Conservation (phyloP, 1,284 basidiomycete genomes). For the Cutaneotrichosporon spelunceum region DNA sequence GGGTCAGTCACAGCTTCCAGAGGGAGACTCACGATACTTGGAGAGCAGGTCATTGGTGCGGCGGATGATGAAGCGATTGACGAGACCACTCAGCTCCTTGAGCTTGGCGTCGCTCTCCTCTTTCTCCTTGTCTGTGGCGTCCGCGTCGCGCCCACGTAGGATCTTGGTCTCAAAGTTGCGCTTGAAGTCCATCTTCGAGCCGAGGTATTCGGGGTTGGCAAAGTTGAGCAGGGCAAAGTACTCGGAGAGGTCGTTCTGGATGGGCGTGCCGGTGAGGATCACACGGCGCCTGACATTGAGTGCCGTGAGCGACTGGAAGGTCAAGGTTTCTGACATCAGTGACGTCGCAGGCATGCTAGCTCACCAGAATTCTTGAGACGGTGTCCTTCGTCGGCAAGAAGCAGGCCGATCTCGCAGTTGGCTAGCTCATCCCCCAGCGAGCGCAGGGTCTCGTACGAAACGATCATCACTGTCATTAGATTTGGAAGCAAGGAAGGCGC, state of each 20-base stretch:
- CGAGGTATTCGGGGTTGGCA: slow-evolving; percentile 93
- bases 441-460: slow-evolving; percentile 96
- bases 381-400: slow-evolving; percentile 97
- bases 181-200: slow-evolving; percentile 85
- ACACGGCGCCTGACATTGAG: slow-evolving; percentile 92
- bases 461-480: slow-evolving; percentile 81
- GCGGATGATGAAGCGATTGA: slow-evolving; percentile 95
- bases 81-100: slow-evolving; percentile 84
- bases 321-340: slow-evolving; percentile 65
- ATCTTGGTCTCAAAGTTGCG: slow-evolving; percentile 96
- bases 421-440: slow-evolving; percentile 71
- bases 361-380: slow-evolving; percentile 91
- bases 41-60: slow-evolving; percentile 95
- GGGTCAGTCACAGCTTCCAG: background rate
- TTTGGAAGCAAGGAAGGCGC: slow-evolving; percentile 23
- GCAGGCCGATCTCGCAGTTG: slow-evolving; percentile 76
- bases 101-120: slow-evolving; percentile 83
- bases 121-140: slow-evolving; percentile 79
- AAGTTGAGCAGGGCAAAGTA: slow-evolving; percentile 96
- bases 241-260: slow-evolving; percentile 94
- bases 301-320: slow-evolving; percentile 79
- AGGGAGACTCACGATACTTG: slow-evolving; percentile 77
- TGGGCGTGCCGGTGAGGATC: slow-evolving; percentile 93
- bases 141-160: slow-evolving; percentile 86
- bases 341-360: slow-evolving; percentile 24